Evolutionary conservation across 2,329 filamentous ascomycete genomes (phyloP).

Genomic region (Fusarium sp.): DNA sequence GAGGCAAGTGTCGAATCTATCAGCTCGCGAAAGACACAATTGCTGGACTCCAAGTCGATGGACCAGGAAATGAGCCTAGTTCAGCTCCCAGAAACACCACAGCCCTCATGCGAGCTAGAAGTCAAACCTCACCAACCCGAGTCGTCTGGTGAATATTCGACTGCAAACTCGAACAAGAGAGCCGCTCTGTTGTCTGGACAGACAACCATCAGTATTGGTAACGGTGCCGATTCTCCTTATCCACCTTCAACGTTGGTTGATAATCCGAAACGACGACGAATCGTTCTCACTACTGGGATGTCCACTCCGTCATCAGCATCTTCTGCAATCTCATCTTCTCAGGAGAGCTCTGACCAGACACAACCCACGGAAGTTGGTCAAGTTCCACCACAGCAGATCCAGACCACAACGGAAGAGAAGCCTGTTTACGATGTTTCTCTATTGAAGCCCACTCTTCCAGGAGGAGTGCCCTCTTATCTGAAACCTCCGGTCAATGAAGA

Average conservation of each 20-base stretch:
- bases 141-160: background rate
- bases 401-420: background rate
- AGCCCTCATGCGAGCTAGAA: background rate
- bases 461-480: background rate
- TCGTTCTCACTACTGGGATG: background rate
- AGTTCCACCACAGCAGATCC: background rate
- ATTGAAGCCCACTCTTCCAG: constrained; percentile 1
- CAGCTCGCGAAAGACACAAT: background rate
- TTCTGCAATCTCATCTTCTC: background rate
- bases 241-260: background rate
- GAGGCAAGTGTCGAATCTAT: background rate
- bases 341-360: background rate
- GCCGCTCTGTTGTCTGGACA: background rate
- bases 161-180: constrained; percentile 1
- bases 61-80: background rate
- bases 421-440: background rate
- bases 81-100: background rate
- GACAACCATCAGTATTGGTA: background rate
- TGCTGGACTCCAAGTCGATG: background rate
- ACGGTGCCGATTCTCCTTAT: background rate
- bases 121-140: background rate
- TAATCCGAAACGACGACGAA: constrained; percentile 8
- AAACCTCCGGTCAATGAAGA: background rate
- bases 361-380: background rate
- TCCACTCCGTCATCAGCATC: background rate